Evolutionary conservation across 345 rosid species (phyloP).

Genomic region (Schrenkiella parvula): DNA sequence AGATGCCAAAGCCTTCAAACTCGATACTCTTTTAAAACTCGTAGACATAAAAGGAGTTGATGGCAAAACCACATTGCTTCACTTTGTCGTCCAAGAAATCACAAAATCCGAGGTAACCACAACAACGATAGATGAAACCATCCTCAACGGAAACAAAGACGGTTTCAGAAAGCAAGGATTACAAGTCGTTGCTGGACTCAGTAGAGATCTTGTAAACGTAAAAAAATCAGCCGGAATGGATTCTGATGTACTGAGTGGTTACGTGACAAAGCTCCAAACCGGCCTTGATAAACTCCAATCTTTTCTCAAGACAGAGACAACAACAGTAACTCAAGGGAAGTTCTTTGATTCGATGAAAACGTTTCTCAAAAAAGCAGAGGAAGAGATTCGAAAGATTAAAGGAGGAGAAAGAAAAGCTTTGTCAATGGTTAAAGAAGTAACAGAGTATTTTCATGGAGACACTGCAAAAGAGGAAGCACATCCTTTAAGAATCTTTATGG

Average conservation of each 20-base stretch:
- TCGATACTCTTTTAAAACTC: constrained; percentile 81
- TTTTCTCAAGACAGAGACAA: constrained; percentile 65
- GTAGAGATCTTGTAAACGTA: constrained; percentile 74
- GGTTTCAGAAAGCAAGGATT: constrained; percentile 84
- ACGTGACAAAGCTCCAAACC: constrained; percentile 72
- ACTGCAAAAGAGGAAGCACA: constrained; percentile 91
- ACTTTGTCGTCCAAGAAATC: constrained; percentile 92
- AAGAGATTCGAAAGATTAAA: constrained; percentile 56
- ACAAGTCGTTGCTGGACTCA: constrained; percentile 74
- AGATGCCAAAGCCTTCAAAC: constrained; percentile 92
- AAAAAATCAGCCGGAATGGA: constrained; percentile 94
- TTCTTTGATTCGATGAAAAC: constrained; percentile 53
- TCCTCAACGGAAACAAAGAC: constrained; percentile 47
- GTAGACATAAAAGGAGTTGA: constrained; percentile 88
- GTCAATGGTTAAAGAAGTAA: constrained; percentile 65
- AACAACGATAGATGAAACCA: constrained; percentile 35
- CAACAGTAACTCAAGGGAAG: constrained; percentile 44
- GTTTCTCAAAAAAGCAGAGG: constrained; percentile 64
- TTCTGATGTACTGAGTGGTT: constrained; percentile 82
- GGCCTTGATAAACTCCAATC: constrained; percentile 75
- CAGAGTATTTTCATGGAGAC: constrained; percentile 89
- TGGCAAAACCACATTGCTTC: constrained; percentile 86
- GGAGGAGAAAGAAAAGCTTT: constrained; percentile 70
- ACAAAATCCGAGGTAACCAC: constrained; percentile 52
- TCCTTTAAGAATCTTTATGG: constrained; percentile 67